phyloP scores from a whole-genome alignment of 2,329 filamentous ascomycete genomes.

The Fusarium tjaetaba region DNA sequence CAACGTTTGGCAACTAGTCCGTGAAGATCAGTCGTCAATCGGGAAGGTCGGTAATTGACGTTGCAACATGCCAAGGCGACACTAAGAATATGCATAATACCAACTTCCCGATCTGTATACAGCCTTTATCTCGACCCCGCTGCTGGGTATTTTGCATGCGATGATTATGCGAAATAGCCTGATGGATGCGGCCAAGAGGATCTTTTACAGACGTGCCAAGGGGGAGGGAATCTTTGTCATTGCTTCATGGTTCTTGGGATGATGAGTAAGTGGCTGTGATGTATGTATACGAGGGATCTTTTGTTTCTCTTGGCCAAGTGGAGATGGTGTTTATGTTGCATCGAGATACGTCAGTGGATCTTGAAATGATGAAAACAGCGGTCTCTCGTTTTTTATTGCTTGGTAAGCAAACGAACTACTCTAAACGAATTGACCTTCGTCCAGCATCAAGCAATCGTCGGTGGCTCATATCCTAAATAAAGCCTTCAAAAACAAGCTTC shows the following conservation, averaged over 20 bases:
- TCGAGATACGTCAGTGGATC: not conserved
- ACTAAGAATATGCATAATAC: constrained; percentile 31
- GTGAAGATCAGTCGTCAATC: constrained; percentile 21
- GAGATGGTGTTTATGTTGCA: not conserved
- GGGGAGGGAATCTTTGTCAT: not conserved
- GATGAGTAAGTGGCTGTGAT: not conserved
- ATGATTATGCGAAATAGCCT: not conserved
- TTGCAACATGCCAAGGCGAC: constrained; percentile 35
- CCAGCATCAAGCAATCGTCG: not conserved
- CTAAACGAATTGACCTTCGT: rapidly evolving
- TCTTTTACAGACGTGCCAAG: not conserved
- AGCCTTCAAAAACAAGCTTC: constrained; percentile 26
- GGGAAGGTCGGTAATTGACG: constrained; percentile 27
- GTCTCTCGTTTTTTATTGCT: not conserved
- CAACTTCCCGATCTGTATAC: constrained; percentile 34
- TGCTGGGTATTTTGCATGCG: not conserved
- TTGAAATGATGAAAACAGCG: not conserved
- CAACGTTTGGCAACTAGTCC: constrained; percentile 27
- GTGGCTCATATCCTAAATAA: rapidly evolving
- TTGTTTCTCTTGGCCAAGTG: constrained; percentile 19
- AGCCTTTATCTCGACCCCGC: constrained; percentile 1
- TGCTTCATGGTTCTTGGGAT: not conserved
- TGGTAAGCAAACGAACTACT: not conserved
- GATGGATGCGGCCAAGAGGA: not conserved
- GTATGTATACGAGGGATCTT: not conserved